phyloP scores from a whole-genome alignment of 169 alveolate genomes.

The Babesia ovis region DNA sequence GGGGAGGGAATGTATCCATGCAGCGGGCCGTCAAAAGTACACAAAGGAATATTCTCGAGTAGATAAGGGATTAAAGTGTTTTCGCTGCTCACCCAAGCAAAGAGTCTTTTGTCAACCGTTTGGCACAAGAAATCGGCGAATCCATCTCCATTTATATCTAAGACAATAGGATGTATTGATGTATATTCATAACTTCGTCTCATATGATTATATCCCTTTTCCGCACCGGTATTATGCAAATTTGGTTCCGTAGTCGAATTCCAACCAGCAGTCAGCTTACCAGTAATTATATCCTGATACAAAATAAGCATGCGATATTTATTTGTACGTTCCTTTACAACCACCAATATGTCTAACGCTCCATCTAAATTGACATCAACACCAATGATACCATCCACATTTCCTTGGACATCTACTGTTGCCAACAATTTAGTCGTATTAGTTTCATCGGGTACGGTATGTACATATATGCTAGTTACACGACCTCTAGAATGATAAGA shows the following conservation, averaged over 20 bases:
- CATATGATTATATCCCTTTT: neutral
- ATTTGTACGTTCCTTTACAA: slow-evolving; percentile 35
- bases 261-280: slow-evolving; percentile 28
- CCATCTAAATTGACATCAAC: slow-evolving; percentile 71
- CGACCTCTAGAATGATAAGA: slow-evolving; percentile 12
- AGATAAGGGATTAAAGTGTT: slow-evolving; percentile 55
- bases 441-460: neutral
- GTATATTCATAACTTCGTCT: slow-evolving; percentile 54
- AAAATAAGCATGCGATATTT: slow-evolving; percentile 32
- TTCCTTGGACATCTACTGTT: slow-evolving; percentile 59
- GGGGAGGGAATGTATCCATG: slow-evolving; percentile 71
- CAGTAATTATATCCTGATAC: slow-evolving; percentile 17
- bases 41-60: slow-evolving; percentile 49
- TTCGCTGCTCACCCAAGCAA: slow-evolving; percentile 72
- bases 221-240: slow-evolving; percentile 2
- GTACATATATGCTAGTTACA: slow-evolving; percentile 8
- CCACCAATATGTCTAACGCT: slow-evolving; percentile 66
- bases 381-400: slow-evolving; percentile 60
- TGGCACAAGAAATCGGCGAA: slow-evolving; percentile 74
- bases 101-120: slow-evolving; percentile 55
- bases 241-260: slow-evolving; percentile 35
- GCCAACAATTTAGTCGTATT: neutral
- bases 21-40: slow-evolving; percentile 37
- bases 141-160: slow-evolving; percentile 85
- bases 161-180: slow-evolving; percentile 76